A percentile compares a stretch with the other conserved stretches of the same genome.
Evolutionary conservation across 345 rosid species (phyloP).

Genomic region (Pistacia integerrima): DNA sequence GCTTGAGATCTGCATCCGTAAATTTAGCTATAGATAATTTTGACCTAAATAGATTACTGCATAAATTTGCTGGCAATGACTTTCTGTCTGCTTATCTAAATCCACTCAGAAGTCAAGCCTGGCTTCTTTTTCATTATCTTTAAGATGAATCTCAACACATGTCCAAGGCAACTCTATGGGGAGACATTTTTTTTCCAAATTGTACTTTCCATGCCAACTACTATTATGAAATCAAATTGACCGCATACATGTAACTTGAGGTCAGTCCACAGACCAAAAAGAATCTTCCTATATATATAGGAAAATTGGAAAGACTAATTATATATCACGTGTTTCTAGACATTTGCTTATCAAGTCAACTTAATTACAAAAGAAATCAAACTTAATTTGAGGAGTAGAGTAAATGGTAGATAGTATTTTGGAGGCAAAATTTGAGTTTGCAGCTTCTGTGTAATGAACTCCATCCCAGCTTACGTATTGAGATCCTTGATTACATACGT

Average conservation of each 20-base stretch:
- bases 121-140: background rate
- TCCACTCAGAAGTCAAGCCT: background rate
- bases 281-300: background rate
- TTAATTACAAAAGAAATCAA: slow-evolving; percentile 47
- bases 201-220: background rate
- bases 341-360: background rate
- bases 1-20: background rate
- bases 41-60: background rate
- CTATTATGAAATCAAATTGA: too few species aligned
- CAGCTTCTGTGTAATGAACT: slow-evolving; percentile 73
- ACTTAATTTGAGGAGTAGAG: slow-evolving; percentile 48
- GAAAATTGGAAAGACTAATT: background rate
- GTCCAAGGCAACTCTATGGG: background rate
- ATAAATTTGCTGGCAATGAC: background rate
- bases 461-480: slow-evolving; percentile 66
- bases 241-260: too few species aligned
- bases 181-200: background rate
- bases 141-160: slow-evolving; percentile 6
- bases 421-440: slow-evolving; percentile 49
- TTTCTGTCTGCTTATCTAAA: background rate
- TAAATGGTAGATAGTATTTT: slow-evolving; percentile 42
- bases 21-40: background rate
- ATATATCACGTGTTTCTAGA: background rate
- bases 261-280: too few species aligned
- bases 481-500: slow-evolving; percentile 41